Evolutionary conservation across 495 filamentous ascomycete genomes (phyloP), one percentile per base, ranked within the genome.

Genomic region (Pyronema omphalodes): DNA sequence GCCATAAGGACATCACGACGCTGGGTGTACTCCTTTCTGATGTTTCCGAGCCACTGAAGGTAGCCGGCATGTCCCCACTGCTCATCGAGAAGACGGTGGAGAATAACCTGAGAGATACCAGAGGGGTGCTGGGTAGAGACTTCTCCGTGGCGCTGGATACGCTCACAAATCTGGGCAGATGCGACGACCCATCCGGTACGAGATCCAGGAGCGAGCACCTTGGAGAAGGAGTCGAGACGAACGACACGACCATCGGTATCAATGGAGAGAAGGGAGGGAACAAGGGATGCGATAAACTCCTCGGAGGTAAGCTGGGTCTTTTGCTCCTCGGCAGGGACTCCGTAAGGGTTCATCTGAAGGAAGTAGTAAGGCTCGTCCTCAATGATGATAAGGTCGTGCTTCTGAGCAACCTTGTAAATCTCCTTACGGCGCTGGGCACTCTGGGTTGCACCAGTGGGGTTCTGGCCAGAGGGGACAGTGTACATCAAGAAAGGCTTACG

Each of bases 361-460:
- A 89, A 98, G 67, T 85, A 83, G 69, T 94, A 94, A n/a, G 89
- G 89, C 65, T 96, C 89, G 66, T 96, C 89, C 69, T 96, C 89
- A 57, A 96, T 62, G 66, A 96, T 88, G 67, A 77, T 82, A 44
- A 94, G 53, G 63, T 94, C 86, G 65, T 93, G 84, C 68, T 84
- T 83, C 65, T 81, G 78, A 29, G 78, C 79, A 11, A 94, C 74
- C 9, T 68, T 71, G 70, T 94, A 94, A 35, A 94, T 73, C 29
- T 74, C 81, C 46, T 71, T 66, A 18, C 88, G 70, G 41, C 89
- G 76, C 63, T 73, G 64, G 45, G 63, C 65, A 5, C 77, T 71
- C 67, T 86, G 83, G 12, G 89, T 94, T 40, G 86, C 81, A 6
- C 89, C 89, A 0, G 88, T 93, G 0, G 89, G 89, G 66, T 96